Evolutionary conservation across 371 early-diverging fungal genomes (phyloP), one percentile per base, ranked within the genome.

Genomic region (Mortierella sp.): DNA sequence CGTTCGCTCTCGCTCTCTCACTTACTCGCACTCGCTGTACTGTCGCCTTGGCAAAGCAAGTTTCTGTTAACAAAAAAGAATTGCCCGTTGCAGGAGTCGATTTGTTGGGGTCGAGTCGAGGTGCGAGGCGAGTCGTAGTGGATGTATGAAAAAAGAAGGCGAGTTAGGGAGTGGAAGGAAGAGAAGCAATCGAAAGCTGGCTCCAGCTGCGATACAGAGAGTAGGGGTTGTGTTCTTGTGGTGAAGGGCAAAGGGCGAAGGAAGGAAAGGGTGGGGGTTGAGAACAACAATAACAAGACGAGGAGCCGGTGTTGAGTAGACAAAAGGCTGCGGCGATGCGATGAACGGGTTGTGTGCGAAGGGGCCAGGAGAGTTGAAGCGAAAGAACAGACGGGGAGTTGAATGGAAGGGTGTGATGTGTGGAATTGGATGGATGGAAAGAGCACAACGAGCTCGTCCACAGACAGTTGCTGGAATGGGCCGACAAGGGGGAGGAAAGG

Each of bases 1-100:
- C 21, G 40, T 9, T 64, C 64, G 24, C 64, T 37, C 64, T 64
- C 21, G 16, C 64, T 9, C 64, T 37, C 40, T 2, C 54, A n/a
- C 54, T 3, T 13, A 46, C 46, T 5, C 46, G 13, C 46, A 46
- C 46, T 46, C 5, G 46, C 9, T 31, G 59, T 34, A 34, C 61
- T 34, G 37, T 46, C 70, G 26, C 70, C 70, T 70, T 44, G 43
- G 44, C 43, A 43, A 70, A 70, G 48, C 43, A 70, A 46, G 70
- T 26, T 13, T n/a, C 46, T 44, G 70, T 13, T 46, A 70, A 14
- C 2, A 10, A 70, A 44, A 11, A 13, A 69, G 46, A 13, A 28
- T 59, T 31, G 59, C 19, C 10, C 37, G 46, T 43, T 43, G 70
- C 21, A 69, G 61, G 24, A 44, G 43, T 70, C 46, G 70, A 46